Conservation (phyloP, 495 filamentous ascomycete species). For the Penicillium atrosanguineum region DNA sequence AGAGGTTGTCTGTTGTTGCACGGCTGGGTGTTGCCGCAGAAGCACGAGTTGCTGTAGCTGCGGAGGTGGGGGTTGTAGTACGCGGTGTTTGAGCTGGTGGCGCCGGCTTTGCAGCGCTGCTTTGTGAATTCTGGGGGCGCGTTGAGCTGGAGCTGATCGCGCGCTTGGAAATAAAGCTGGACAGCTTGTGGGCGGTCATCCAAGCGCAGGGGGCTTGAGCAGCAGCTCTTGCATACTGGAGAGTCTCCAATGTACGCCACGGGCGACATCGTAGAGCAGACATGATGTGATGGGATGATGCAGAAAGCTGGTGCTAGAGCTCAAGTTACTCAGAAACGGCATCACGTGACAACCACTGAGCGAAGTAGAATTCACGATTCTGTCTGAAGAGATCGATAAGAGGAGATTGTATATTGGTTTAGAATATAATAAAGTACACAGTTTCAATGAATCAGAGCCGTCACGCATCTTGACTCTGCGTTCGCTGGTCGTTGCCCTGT, state of each 20-base stretch:
- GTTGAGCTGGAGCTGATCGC: constrained; percentile 16
- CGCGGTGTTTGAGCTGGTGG: constrained; percentile 16
- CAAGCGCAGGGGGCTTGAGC: constrained; percentile 9
- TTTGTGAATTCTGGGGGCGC: constrained; percentile 18
- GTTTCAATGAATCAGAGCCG: neutral
- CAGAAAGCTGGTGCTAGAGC: constrained; percentile 4
- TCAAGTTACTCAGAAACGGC: neutral
- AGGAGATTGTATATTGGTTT: constrained; percentile 2
- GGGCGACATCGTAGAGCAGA: constrained; percentile 16
- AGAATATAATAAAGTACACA: neutral
- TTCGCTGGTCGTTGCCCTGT: constrained; percentile 84
- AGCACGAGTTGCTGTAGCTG: constrained; percentile 18
- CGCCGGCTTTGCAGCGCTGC: constrained; percentile 14
- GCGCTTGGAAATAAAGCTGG: constrained; percentile 21
- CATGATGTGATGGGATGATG: constrained; percentile 19
- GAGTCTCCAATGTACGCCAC: constrained; percentile 15
- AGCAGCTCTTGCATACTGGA: constrained; percentile 9
- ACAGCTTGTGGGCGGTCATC: constrained; percentile 4
- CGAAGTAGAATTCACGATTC: neutral
- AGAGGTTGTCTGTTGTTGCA: constrained; percentile 47
- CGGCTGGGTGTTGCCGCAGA: constrained; percentile 30
- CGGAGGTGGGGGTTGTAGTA: constrained; percentile 14
- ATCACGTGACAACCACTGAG: constrained; percentile 15
- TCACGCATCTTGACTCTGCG: constrained; percentile 63
- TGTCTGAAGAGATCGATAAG: neutral